Percentiles rank a stretch among this genome's conserved stretches.
phyloP scores from a whole-genome alignment of 441 rosid species.

The Jatropha multifida region DNA sequence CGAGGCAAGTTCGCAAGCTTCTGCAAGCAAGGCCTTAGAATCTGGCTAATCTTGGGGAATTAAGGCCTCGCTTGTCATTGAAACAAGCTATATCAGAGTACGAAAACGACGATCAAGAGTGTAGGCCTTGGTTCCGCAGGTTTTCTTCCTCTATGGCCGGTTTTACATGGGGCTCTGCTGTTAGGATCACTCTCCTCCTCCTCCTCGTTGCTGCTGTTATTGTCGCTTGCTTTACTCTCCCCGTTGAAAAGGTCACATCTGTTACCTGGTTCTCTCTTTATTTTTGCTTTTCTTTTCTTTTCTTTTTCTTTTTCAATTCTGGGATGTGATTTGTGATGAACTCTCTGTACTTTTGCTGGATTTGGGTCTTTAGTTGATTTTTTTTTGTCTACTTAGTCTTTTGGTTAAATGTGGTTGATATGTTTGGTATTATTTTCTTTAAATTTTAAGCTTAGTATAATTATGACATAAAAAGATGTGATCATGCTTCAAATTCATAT shows the following conservation, averaged over 20 bases:
- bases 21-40: constrained; percentile 20
- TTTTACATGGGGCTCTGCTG: constrained; percentile 70
- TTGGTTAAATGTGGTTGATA: no score
- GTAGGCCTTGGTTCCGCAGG: constrained; percentile 63
- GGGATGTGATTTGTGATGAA: constrained; percentile 7
- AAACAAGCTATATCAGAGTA: constrained; percentile 41
- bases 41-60: constrained; percentile 62
- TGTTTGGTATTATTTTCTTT: not conserved
- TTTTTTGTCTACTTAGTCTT: no score
- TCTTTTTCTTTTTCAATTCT: constrained; percentile 1
- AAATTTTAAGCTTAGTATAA: not conserved
- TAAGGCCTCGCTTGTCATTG: constrained; percentile 57
- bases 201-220: constrained; percentile 65
- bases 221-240: constrained; percentile 84
- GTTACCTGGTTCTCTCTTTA: not conserved
- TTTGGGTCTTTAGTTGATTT: not conserved
- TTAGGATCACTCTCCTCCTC: constrained; percentile 63
- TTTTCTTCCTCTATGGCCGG: constrained; percentile 61
- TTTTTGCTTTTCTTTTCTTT: not conserved
- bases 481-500: not conserved
- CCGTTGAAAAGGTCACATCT: constrained; percentile 72
- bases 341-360: not conserved
- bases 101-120: constrained; percentile 41
- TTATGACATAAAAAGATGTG: not conserved
- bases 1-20: not conserved